Evolutionary conservation across 2,329 filamentous ascomycete species (phyloP).

Genomic region (Macrophomina tecta): DNA sequence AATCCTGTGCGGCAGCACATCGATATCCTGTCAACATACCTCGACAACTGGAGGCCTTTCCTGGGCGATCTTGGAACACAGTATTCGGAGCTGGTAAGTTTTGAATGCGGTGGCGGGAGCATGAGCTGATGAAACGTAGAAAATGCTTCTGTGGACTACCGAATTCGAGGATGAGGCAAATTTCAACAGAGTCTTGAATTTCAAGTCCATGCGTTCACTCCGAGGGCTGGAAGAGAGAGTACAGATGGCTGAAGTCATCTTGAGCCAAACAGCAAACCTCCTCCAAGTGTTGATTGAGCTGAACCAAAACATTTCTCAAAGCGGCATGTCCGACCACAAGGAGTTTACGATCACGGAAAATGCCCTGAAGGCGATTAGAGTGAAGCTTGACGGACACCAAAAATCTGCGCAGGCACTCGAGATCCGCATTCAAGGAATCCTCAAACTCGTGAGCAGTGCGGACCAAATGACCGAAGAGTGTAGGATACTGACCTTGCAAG

Average conservation of each 20-base stretch:
- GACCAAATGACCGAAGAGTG: neutral
- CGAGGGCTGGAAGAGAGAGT: slow-evolving; percentile 19
- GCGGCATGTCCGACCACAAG: neutral
- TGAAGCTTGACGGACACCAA: slow-evolving; percentile 6
- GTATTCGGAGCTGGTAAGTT: slow-evolving; percentile 6
- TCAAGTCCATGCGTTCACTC: slow-evolving; percentile 8
- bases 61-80: neutral
- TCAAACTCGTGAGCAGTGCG: slow-evolving; percentile 1
- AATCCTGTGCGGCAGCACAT: slow-evolving; percentile 17
- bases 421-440: neutral
- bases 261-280: neutral
- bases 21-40: neutral
- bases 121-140: neutral
- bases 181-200: neutral
- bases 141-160: neutral
- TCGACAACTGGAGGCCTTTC: slow-evolving; percentile 10
- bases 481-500: neutral
- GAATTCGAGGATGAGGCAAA: neutral
- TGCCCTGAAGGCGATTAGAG: neutral
- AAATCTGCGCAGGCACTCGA: neutral
- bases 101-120: neutral
- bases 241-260: neutral
- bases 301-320: neutral
- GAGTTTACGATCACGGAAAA: neutral
- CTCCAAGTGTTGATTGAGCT: neutral